phyloP scores from a whole-genome alignment of 805 yeast species.

The Candida cerambycidarum region DNA sequence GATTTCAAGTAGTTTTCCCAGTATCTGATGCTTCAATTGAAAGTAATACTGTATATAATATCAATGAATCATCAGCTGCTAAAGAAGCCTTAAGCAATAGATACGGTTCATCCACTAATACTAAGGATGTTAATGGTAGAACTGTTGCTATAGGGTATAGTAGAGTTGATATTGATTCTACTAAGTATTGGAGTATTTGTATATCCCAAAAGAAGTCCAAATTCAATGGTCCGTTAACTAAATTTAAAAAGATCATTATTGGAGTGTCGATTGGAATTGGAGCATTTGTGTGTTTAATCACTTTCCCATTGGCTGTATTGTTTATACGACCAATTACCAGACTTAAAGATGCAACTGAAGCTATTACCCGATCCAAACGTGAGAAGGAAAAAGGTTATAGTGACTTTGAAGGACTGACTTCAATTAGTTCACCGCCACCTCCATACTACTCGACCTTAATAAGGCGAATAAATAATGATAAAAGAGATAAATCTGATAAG shows the following conservation, averaged over 20 bases:
- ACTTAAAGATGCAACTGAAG: conserved; percentile 80
- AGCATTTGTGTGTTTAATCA: conserved; percentile 66
- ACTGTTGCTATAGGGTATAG: conserved; percentile 37
- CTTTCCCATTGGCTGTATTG: conserved; percentile 80
- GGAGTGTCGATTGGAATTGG: conserved; percentile 82
- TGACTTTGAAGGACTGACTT: background rate
- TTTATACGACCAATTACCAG: conserved; percentile 81
- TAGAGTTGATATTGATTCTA: conserved; percentile 28
- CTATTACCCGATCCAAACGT: conserved; percentile 47
- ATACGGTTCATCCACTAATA: conserved; percentile 31
- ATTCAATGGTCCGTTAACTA: conserved; percentile 63
- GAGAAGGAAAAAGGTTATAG: conserved; percentile 19
- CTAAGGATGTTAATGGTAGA: conserved; percentile 21
- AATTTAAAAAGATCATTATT: conserved; percentile 64
- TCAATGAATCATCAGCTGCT: conserved; percentile 28
- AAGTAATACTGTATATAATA: conserved; percentile 25
- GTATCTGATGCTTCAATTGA: conserved; percentile 13
- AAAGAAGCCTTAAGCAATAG: conserved; percentile 24
- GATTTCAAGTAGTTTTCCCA: conserved; percentile 37
- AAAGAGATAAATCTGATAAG: background rate
- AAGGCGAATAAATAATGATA: conserved; percentile 10
- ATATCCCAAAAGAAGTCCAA: conserved; percentile 61
- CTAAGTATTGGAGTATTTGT: conserved; percentile 65
- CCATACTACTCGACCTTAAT: conserved; percentile 17
- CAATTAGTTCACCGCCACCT: conserved; percentile 14